Evolutionary conservation across 179 eudicot genomes (phyloP), one percentile per base, ranked within the genome.

Genomic region (Nepenthes alata): DNA sequence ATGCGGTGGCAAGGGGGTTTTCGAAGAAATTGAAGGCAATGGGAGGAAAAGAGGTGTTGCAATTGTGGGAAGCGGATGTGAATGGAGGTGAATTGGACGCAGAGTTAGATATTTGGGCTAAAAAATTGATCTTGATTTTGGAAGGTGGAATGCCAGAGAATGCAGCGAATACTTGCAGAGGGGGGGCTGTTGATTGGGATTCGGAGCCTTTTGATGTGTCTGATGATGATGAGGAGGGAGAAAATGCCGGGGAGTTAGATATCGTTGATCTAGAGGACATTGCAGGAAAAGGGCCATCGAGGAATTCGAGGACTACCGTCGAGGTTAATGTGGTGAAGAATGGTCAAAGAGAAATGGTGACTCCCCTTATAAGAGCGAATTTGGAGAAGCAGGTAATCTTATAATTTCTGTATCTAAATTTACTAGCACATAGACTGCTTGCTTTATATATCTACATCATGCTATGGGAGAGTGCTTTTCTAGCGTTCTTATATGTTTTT

Each of bases 261-360:
- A 76, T 91, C 69, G 85, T 86, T 67, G 98, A 91, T 81, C 81
- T 91, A 1, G 98, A 91, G 75, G 96, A 91, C 63, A 71, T 91
- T 63, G 98, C 97, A 0, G 98, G 98, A 10, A 89, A 89, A 70
- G 95, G 79, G 14, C 98, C 96, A 11, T 74, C 87, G 11, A 74
- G 88, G 75, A 87, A 74, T 57, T 70, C 82, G n/a, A 62, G 58
- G 56, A 70, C 13, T 38, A 69, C 35, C 59, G 72, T 59, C 25
- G 71, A 72, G 68, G 78, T 63, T 59, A 83, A 82, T 68, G 88
- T 74, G 47, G 77, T 75, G 60, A 68, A 74, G 75, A 83, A 80
- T 63, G 89, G 78, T n/a, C 79, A 63, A 37, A 89, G 73, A 57
- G 98, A 86, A 58, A 93, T 93, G 98, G 95, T 93, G 68, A 89